These are phyloP conservation scores for Zoysia matrella DNA, from an alignment of 202 grass and related monocot species.

Conservation along the genomic window DNA sequence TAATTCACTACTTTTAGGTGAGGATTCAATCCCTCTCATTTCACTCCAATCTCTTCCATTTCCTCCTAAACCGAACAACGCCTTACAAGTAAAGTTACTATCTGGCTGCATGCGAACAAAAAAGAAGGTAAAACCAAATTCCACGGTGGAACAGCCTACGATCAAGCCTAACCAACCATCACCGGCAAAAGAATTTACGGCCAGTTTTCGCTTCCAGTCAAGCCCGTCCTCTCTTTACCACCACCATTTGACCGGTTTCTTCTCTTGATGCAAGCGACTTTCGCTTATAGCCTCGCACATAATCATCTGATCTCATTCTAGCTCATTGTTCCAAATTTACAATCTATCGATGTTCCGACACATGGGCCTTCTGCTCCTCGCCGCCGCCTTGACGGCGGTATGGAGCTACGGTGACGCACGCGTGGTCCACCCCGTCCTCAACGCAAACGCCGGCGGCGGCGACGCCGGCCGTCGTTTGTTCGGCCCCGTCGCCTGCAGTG, in stretches of 20 bases:
- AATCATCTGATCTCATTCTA: no score
- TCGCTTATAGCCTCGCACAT: slow-evolving; percentile 24
- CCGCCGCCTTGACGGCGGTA: slow-evolving; percentile 35
- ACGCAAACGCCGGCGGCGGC: background rate
- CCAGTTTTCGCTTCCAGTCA: slow-evolving; percentile 27
- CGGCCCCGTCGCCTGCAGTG: no score
- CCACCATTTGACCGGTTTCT: slow-evolving; percentile 20
- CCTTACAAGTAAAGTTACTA: no score
- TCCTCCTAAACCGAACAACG: no score
- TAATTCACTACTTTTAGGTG: no score
- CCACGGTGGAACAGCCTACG: slow-evolving; percentile 33
- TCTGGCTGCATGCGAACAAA: background rate
- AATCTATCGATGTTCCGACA: slow-evolving; percentile 33
- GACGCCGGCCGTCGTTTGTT: slow-evolving; percentile 28
- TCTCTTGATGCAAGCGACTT: slow-evolving; percentile 1
- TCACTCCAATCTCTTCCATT: no score
- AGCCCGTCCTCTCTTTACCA: slow-evolving; percentile 35
- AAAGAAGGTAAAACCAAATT: background rate
- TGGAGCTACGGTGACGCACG: slow-evolving; percentile 35
- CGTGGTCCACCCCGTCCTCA: slow-evolving; percentile 33
- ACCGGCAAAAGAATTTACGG: slow-evolving; percentile 32
- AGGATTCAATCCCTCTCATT: no score
- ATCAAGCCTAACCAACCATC: slow-evolving; percentile 45
- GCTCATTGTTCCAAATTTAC: slow-evolving; percentile 1
- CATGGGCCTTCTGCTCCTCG: slow-evolving; percentile 22